Evolutionary conservation across 1,139 yeast genomes (phyloP).

Genomic region (Zhuliangozyma blackwelliae): DNA sequence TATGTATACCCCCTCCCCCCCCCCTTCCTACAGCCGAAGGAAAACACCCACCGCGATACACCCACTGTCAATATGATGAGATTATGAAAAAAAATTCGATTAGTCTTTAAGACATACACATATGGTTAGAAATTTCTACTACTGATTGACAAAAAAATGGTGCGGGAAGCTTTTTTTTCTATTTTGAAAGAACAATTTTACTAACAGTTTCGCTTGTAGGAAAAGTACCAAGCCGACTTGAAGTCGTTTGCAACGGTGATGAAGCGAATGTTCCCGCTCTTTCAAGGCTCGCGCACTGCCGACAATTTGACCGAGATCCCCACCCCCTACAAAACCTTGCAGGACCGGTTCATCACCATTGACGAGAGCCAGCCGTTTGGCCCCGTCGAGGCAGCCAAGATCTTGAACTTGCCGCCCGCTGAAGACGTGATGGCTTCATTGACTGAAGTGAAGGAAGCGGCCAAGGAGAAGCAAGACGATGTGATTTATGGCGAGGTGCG

Average conservation of each 20-base stretch:
- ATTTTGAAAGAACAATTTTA: conserved; percentile 2
- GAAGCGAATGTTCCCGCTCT: conserved; percentile 81
- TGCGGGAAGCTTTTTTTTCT: too few species aligned
- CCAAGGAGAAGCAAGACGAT: conserved; percentile 16
- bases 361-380: conserved; percentile 98
- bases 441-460: conserved; percentile 41
- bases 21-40: background rate
- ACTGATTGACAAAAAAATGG: background rate
- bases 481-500: conserved; percentile 48
- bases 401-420: conserved; percentile 82
- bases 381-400: conserved; percentile 90
- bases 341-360: conserved; percentile 80
- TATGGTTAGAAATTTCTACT: conserved; percentile 48
- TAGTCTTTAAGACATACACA: conserved; percentile 72
- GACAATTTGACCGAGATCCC: conserved; percentile 93
- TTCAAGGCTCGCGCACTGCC: conserved; percentile 40
- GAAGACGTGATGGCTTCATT: conserved; percentile 65
- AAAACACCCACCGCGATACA: background rate
- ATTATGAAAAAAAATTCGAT: conserved; percentile 43
- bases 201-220: conserved; percentile 21
- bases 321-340: conserved; percentile 76
- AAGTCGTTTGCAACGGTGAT: conserved; percentile 53
- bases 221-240: conserved; percentile 48
- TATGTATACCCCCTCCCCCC: conserved; percentile 38
- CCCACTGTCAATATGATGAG: conserved; percentile 16